Percentiles rank a stretch among this genome's conserved stretches.
These are phyloP conservation scores for Kwoniella sp. DNA, from an alignment of 768 basidiomycete species.

Conservation along the genomic window DNA sequence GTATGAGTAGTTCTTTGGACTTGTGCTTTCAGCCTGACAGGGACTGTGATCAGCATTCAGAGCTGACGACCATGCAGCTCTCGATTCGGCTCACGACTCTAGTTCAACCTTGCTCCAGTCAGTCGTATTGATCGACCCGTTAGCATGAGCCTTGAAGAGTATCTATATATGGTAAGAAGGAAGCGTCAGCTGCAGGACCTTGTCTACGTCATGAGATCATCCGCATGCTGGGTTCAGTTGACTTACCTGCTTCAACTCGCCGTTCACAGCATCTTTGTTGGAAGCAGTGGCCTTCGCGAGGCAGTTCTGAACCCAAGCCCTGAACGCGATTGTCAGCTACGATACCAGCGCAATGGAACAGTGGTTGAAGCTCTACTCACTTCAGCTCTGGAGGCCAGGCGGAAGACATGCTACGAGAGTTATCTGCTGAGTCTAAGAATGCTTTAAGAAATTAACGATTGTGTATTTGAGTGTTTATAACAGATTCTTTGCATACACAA, in stretches of 20 bases:
- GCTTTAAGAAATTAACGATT: background rate
- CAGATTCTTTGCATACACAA: background rate
- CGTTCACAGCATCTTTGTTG: constrained; percentile 83
- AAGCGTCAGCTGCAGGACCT: background rate
- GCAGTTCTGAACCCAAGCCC: constrained; percentile 93
- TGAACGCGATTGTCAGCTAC: constrained; percentile 53
- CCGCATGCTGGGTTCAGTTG: too few species aligned
- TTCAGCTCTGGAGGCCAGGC: constrained; percentile 40
- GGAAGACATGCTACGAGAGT: constrained; percentile 19
- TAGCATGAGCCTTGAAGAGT: constrained; percentile 87
- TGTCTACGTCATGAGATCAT: too few species aligned
- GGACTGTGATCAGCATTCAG: too few species aligned
- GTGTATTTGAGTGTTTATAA: too few species aligned
- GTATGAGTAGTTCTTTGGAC: constrained; percentile 37
- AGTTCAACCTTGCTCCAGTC: constrained; percentile 90
- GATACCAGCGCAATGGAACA: background rate
- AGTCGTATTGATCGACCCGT: constrained; percentile 84
- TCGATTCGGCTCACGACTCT: constrained; percentile 67
- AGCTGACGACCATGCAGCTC: too few species aligned
- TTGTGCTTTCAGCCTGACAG: constrained; percentile 47
- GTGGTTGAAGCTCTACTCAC: constrained; percentile 19
- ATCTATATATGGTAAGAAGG: constrained; percentile 58
- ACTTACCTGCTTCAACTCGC: constrained; percentile 77
- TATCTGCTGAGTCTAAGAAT: too few species aligned
- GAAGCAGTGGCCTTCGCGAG: constrained; percentile 85